Percentiles rank a stretch among this genome's conserved stretches.
Evolutionary conservation across 169 alveolate species (phyloP).

Genomic region (Plasmodium cynomolgi): DNA sequence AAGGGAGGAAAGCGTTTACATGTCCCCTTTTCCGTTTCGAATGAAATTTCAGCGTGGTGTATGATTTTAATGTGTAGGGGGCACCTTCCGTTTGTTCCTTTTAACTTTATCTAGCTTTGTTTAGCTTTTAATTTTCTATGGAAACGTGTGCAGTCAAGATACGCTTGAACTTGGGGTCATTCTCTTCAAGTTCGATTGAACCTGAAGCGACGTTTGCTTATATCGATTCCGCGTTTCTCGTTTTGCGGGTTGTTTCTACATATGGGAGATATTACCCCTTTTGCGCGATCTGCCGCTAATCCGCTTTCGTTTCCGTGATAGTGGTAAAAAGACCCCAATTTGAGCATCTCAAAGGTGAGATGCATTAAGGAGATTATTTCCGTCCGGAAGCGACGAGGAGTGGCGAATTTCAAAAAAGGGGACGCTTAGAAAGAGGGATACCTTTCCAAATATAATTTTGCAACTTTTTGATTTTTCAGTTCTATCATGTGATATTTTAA

Average conservation of each 20-base stretch:
- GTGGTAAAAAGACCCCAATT: background rate
- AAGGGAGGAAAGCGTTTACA: background rate
- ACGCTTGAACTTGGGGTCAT: background rate
- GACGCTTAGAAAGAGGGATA: background rate
- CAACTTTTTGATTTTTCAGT: background rate
- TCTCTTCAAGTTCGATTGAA: background rate
- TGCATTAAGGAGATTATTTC: background rate
- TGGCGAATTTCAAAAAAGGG: background rate
- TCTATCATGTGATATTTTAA: background rate
- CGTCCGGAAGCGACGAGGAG: background rate
- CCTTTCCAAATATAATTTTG: background rate
- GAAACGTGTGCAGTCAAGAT: background rate
- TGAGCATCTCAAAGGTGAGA: background rate
- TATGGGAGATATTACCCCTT: background rate
- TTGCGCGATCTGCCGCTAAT: background rate
- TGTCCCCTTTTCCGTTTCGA: background rate
- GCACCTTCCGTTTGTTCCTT: background rate
- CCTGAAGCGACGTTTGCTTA: background rate
- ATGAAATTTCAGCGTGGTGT: background rate
- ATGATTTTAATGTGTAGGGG: background rate
- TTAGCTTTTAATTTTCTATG: background rate
- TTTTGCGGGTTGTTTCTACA: background rate
- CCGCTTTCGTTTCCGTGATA: background rate
- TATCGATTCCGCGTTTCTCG: background rate
- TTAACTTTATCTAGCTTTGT: background rate